Conservation (phyloP, 139 green algal species). For the Marvania coccoides region DNA sequence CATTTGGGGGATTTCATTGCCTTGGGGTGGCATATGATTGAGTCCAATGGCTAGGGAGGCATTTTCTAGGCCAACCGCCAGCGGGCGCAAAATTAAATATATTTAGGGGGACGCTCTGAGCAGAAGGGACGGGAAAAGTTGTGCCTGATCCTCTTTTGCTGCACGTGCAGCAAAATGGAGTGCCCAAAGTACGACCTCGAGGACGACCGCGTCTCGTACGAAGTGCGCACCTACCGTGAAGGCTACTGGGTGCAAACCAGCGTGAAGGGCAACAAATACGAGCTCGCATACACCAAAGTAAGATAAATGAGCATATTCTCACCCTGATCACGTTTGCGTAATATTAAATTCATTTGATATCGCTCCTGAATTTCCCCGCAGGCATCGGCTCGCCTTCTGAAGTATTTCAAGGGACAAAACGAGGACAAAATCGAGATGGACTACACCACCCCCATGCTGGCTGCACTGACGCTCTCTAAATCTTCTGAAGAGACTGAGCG, state of each 20-base stretch:
- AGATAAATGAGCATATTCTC: background rate
- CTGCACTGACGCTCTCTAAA: background rate
- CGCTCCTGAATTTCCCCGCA: background rate
- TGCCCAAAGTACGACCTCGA: slow-evolving; percentile 5
- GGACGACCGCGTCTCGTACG: slow-evolving; percentile 10
- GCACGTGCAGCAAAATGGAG: slow-evolving; percentile 15
- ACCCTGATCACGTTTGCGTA: background rate
- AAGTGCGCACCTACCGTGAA: slow-evolving; percentile 14
- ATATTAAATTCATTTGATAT: background rate
- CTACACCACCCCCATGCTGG: slow-evolving; percentile 13
- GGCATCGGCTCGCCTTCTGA: background rate
- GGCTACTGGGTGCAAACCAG: slow-evolving; percentile 12
- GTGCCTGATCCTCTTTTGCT: too few relatives aligned
- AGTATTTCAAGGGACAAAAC: slow-evolving; percentile 24
- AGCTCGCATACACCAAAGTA: slow-evolving; percentile 20
- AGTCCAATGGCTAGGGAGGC: too few relatives aligned
- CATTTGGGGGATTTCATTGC: too few relatives aligned
- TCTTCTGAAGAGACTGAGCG: background rate
- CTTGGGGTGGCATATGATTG: too few relatives aligned
- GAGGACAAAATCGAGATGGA: background rate
- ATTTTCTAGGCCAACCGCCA: too few relatives aligned
- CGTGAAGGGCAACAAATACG: slow-evolving; percentile 12
- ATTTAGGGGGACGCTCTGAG: too few relatives aligned
- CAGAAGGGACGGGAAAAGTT: too few relatives aligned
- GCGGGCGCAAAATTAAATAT: too few relatives aligned